These are phyloP conservation scores for Rugonectria rugulosa DNA, from an alignment of 2,329 filamentous ascomycete genomes.

Conservation along the genomic window DNA sequence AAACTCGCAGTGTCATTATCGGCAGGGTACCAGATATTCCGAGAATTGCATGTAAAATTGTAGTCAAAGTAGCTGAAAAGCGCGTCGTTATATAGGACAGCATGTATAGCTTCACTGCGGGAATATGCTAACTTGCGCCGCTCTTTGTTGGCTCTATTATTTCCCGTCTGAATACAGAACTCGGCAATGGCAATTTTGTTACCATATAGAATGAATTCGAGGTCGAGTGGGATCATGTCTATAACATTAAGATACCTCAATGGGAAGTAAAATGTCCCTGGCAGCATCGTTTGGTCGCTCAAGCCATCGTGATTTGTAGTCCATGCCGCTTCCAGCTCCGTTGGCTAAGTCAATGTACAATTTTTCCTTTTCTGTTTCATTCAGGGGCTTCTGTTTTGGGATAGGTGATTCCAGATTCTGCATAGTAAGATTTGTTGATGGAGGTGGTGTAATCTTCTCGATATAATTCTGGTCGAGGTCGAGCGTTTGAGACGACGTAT, in stretches of 20 bases:
- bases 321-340: slow-evolving; percentile 72
- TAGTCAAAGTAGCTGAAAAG: slow-evolving; percentile 73
- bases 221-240: slow-evolving; percentile 68
- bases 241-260: slow-evolving; percentile 68
- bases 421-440: slow-evolving; percentile 71
- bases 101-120: slow-evolving; percentile 68
- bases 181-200: slow-evolving; percentile 67
- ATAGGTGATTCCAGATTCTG: slow-evolving; percentile 65
- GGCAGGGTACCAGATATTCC: slow-evolving; percentile 61
- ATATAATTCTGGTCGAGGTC: slow-evolving; percentile 73
- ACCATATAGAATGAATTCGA: slow-evolving; percentile 73
- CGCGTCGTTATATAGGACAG: slow-evolving; percentile 70
- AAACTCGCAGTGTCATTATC: slow-evolving; percentile 50
- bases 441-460: slow-evolving; percentile 71
- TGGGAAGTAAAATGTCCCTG: slow-evolving; percentile 68
- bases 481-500: slow-evolving; percentile 68
- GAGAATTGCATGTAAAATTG: slow-evolving; percentile 66
- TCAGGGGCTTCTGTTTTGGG: slow-evolving; percentile 58
- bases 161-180: slow-evolving; percentile 61
- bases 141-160: slow-evolving; percentile 54
- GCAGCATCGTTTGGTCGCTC: slow-evolving; percentile 64
- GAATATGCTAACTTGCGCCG: slow-evolving; percentile 59
- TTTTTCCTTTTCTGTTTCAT: slow-evolving; percentile 57
- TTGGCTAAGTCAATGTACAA: slow-evolving; percentile 70
- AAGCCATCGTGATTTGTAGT: slow-evolving; percentile 68